Base-by-base conservation (phyloP, 768 basidiomycete genomes). In the Leccinum arenicola region DNA sequence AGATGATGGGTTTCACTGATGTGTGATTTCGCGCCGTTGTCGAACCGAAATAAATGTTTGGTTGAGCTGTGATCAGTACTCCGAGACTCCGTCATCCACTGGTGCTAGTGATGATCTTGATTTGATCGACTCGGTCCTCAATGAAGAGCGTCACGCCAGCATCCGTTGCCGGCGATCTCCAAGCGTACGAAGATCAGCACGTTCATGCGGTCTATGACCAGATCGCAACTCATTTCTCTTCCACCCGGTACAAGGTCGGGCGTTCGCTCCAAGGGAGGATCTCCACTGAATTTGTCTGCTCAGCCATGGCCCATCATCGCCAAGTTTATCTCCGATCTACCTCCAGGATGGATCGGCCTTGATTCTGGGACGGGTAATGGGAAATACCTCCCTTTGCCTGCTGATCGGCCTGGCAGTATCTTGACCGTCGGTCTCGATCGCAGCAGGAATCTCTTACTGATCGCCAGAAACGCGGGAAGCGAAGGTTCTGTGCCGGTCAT, bases 301-400 rank as follows among this genome's bases (percentile, higher is more conserved):
- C 55, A 94, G 93, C 92, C 92, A 61, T 96, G 93, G 94, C 94
- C 95, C 5, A 83, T 96, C 60, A 88, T 95, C 50, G 81, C 85
- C 15, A 68, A 75, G 45, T 97, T 96, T 72, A 78, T 97, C 25
- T 78, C 82, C 7, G 82, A 80, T 45, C 70, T 97, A 14, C 83
- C 89, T 14, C 75, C 85, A 19, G 89, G 93, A 25, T 92, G 86
- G 77, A 77, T 97, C 36, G 96, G 96, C 11, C 80, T 99, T 25
- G 97, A 99, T 72, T 90, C 93, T 25, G 97, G 97, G 6, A 93
- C 93, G 25, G 97, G 97, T 1, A 99, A 99, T 65, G 97, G 97
- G 49, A 98, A 99, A 80, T 98, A 98, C 75, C 83, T 98, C 2
- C 87, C 91, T 3, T 74, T 92, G 1, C 88, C 90, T 6, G 62